Evolutionary conservation across 192 early-diverging fungal genomes (phyloP).

Genomic region (Umbelopsis vinacea): DNA sequence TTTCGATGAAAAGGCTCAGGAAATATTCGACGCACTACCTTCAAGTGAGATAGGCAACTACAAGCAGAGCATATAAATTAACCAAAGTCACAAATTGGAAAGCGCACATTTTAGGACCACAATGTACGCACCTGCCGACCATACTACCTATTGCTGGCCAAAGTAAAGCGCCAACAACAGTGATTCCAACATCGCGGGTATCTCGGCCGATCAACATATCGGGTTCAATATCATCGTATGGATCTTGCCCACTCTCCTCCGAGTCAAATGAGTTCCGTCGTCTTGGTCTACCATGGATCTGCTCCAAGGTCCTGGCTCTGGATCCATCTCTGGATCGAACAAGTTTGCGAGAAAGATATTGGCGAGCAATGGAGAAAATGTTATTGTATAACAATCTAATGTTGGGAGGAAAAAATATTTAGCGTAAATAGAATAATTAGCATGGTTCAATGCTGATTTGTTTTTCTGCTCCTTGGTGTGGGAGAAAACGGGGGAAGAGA

Average conservation of each 20-base stretch:
- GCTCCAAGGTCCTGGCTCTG: conserved; percentile 19
- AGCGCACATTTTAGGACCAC: neutral
- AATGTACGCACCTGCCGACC: conserved; percentile 53
- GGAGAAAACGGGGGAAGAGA: too few relatives aligned
- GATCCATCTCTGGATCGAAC: conserved; percentile 24
- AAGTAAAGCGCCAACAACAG: conserved; percentile 65
- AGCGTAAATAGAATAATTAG: too few relatives aligned
- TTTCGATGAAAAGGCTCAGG: conserved; percentile 41
- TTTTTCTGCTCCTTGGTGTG: too few relatives aligned
- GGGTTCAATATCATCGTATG: conserved; percentile 27
- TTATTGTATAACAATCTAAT: conserved; percentile 25
- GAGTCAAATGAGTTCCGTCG: neutral
- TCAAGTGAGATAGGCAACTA: conserved; percentile 10
- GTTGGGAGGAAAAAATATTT: too few relatives aligned
- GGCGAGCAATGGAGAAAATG: conserved; percentile 13
- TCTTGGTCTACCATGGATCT: neutral
- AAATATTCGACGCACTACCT: conserved; percentile 22
- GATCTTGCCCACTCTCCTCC: conserved; percentile 21
- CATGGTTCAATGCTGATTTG: too few relatives aligned
- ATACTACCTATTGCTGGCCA: conserved; percentile 70
- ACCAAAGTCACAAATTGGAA: neutral
- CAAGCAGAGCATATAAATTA: neutral
- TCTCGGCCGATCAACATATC: conserved; percentile 63
- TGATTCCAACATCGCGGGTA: conserved; percentile 56
- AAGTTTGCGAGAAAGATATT: conserved; percentile 16